Evolutionary conservation across 495 filamentous ascomycete genomes (phyloP).

Genomic region (Bryoglossum gracile): DNA sequence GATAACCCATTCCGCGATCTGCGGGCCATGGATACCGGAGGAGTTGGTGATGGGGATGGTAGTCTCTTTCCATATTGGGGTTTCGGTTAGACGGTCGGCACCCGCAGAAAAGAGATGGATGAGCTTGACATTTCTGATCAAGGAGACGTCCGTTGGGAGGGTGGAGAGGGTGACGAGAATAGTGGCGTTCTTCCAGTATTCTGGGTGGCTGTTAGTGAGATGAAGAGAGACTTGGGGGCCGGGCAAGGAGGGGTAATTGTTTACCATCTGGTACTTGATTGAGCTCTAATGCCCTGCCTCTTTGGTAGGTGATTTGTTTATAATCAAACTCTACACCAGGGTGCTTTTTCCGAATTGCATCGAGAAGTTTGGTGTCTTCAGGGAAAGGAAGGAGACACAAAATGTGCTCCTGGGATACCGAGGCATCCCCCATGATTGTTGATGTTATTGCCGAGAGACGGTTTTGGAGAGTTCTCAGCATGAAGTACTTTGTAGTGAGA

Average conservation of each 20-base stretch:
- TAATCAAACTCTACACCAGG: slow-evolving; percentile 42
- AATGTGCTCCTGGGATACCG: slow-evolving; percentile 15
- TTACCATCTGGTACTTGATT: slow-evolving; percentile 18
- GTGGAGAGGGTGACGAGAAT: slow-evolving; percentile 53
- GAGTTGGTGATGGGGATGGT: slow-evolving; percentile 62
- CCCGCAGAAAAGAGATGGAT: slow-evolving; percentile 75
- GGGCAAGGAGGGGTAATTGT: background rate
- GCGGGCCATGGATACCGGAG: slow-evolving; percentile 73
- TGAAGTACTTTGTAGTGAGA: no score
- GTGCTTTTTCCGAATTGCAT: slow-evolving; percentile 39
- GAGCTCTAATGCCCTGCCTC: background rate
- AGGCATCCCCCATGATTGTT: slow-evolving; percentile 23
- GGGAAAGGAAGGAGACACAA: slow-evolving; percentile 40
- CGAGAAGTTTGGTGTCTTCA: slow-evolving; percentile 33
- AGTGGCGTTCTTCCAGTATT: slow-evolving; percentile 53
- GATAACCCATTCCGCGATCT: slow-evolving; percentile 77
- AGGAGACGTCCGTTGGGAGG: slow-evolving; percentile 41
- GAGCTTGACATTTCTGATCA: slow-evolving; percentile 54
- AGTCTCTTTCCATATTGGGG: slow-evolving; percentile 58
- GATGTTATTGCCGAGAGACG: background rate
- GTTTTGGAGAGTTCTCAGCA: no score
- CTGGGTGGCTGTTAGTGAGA: slow-evolving; percentile 21
- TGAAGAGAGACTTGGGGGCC: background rate
- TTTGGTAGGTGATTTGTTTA: slow-evolving; percentile 15
- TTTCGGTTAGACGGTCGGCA: slow-evolving; percentile 54